These are phyloP conservation scores for Daldinia bambusicola DNA, from an alignment of 495 filamentous ascomycete species.

Conservation along the genomic window DNA sequence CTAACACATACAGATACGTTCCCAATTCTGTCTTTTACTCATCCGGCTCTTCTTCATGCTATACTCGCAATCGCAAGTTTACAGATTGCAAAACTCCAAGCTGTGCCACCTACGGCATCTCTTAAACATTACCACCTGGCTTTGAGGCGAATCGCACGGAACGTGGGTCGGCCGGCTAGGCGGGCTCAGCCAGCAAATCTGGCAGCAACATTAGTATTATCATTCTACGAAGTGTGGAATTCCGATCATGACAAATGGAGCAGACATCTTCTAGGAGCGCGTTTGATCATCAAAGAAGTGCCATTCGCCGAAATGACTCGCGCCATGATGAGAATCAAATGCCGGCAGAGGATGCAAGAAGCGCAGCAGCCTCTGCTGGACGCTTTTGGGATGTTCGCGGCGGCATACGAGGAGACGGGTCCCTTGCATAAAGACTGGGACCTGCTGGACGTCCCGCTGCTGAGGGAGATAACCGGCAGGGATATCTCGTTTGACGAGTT, in stretches of 20 bases:
- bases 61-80: slow-evolving; percentile 89
- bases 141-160: slow-evolving; percentile 77
- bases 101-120: slow-evolving; percentile 76
- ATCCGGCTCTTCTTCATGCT: slow-evolving; percentile 87
- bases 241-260: slow-evolving; percentile 97
- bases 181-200: slow-evolving; percentile 84
- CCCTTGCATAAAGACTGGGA: slow-evolving; percentile 48
- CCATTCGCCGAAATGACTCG: slow-evolving; percentile 78
- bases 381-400: slow-evolving; percentile 36
- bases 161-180: slow-evolving; percentile 73
- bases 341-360: slow-evolving; percentile 51
- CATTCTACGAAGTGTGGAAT: slow-evolving; percentile 93
- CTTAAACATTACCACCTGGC: slow-evolving; percentile 93
- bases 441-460: slow-evolving; percentile 51
- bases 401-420: slow-evolving; percentile 38
- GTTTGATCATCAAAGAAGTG: slow-evolving; percentile 83
- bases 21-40: slow-evolving; percentile 82
- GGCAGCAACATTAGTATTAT: slow-evolving; percentile 86
- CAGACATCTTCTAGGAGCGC: slow-evolving; percentile 85
- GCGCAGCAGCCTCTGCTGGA: slow-evolving; percentile 42
- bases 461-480: slow-evolving; percentile 52
- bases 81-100: slow-evolving; percentile 86
- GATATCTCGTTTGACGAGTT: slow-evolving; percentile 50
- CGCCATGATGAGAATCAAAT: slow-evolving; percentile 68
- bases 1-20: slow-evolving; percentile 67